phyloP scores from a whole-genome alignment of 139 green algal genomes.

The Micractinium sp. region DNA sequence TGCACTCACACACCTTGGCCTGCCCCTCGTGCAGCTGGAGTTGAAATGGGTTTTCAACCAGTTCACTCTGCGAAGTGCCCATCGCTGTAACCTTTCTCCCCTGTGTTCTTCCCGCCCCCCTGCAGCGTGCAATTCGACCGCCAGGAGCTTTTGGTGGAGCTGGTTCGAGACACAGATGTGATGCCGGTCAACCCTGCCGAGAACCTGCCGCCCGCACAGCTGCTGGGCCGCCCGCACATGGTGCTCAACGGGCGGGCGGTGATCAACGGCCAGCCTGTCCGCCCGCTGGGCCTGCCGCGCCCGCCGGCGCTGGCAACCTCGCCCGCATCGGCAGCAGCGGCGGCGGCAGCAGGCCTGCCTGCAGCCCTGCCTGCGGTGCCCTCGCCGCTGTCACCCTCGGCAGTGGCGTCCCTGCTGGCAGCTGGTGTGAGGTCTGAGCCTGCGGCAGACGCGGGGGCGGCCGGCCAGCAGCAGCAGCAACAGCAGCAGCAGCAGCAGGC shows the following conservation, averaged over 20 bases:
- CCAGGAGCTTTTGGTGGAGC: slow-evolving; percentile 84
- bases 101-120: not conserved
- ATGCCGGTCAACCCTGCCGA: slow-evolving; percentile 69
- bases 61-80: too few relatives aligned
- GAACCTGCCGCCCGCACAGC: slow-evolving; percentile 48
- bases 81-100: too few relatives aligned
- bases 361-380: not conserved
- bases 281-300: not conserved
- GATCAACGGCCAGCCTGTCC: slow-evolving; percentile 27
- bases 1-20: not conserved
- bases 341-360: not conserved
- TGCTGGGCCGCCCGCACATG: slow-evolving; percentile 27
- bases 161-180: slow-evolving; percentile 78
- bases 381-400: not conserved
- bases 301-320: not conserved
- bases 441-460: too few relatives aligned
- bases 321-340: not conserved
- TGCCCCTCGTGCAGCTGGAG: not conserved
- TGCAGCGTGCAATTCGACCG: slow-evolving; percentile 87
- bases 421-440: not conserved
- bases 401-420: not conserved
- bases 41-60: too few relatives aligned
- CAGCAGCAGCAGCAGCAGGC: slow-evolving; percentile 13
- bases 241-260: slow-evolving; percentile 48
- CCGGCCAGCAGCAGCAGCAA: not conserved